A percentile compares a stretch with the other conserved stretches of the same genome.
These are phyloP conservation scores for Inonotus hispidus DNA, from an alignment of 1,284 basidiomycete genomes.

Conservation along the genomic window DNA sequence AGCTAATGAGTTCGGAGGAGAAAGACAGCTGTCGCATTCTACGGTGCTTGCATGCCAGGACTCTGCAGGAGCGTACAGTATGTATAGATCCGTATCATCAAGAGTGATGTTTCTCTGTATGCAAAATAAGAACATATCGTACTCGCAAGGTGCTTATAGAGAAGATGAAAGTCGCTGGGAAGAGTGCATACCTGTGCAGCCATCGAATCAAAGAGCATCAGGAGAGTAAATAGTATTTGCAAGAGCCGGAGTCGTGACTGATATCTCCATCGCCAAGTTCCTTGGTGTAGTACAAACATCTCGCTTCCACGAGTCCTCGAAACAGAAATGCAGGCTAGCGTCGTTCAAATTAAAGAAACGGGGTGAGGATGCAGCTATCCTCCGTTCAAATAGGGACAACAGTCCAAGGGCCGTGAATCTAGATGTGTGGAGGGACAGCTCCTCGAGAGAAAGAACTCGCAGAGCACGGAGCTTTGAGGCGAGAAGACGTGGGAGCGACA, in stretches of 20 bases:
- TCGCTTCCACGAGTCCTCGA: neutral
- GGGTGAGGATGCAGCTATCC: neutral
- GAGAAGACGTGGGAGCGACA: conserved; percentile 6
- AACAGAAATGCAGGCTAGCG: neutral
- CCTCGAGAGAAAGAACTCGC: neutral
- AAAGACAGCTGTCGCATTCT: conserved; percentile 33
- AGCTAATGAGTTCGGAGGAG: conserved; percentile 28
- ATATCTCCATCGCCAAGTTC: neutral
- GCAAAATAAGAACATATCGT: neutral
- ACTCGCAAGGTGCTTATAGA: neutral
- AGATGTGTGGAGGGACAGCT: neutral
- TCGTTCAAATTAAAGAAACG: neutral
- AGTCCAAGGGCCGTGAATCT: conserved; percentile 8
- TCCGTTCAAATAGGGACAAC: neutral
- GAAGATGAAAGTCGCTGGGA: neutral
- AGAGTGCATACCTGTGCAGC: conserved; percentile 5
- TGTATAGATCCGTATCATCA: conserved; percentile 38
- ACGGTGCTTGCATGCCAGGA: conserved; percentile 35
- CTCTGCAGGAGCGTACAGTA: conserved; percentile 36
- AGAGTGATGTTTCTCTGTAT: conserved; percentile 36
- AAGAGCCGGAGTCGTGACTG: conserved; percentile 3
- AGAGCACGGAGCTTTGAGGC: conserved; percentile 1
- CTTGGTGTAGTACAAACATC: conserved; percentile 4
- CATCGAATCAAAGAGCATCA: neutral
- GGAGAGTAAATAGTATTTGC: neutral